Evolutionary conservation across 2,329 filamentous ascomycete species (phyloP).

Genomic region (Aspergillus sp.): DNA sequence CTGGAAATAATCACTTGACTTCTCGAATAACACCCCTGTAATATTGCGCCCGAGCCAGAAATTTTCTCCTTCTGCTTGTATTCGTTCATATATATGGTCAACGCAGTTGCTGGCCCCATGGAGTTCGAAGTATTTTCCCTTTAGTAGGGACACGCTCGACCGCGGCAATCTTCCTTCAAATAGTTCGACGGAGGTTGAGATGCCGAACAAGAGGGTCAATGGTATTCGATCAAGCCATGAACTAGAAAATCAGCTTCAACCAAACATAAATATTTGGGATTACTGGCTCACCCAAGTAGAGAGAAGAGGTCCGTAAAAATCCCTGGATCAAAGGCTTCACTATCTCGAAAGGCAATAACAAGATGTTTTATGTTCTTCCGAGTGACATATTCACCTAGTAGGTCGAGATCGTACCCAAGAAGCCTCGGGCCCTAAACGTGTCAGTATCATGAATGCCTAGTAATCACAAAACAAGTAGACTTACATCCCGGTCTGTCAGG

Average conservation of each 20-base stretch:
- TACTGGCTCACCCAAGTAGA: slow-evolving; percentile 44
- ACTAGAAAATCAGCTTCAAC: slow-evolving; percentile 36
- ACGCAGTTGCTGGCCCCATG: slow-evolving; percentile 49
- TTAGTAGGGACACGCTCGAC: slow-evolving; percentile 51
- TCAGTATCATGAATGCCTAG: neutral
- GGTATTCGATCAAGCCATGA: slow-evolving; percentile 63
- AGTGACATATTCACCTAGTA: slow-evolving; percentile 44
- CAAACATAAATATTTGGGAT: neutral
- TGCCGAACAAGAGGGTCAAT: slow-evolving; percentile 58
- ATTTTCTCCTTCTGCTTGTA: slow-evolving; percentile 37
- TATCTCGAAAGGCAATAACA: slow-evolving; percentile 46
- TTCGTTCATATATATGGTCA: slow-evolving; percentile 40
- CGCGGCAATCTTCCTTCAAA: slow-evolving; percentile 60
- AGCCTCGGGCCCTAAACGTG: slow-evolving; percentile 37
- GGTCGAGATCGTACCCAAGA: slow-evolving; percentile 47
- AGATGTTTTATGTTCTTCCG: slow-evolving; percentile 38
- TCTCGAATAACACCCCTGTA: slow-evolving; percentile 52
- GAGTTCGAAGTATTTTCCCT: slow-evolving; percentile 56
- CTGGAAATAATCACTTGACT: slow-evolving; percentile 60
- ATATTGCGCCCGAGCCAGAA: slow-evolving; percentile 57
- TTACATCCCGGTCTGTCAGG: slow-evolving; percentile 39
- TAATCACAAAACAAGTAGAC: neutral
- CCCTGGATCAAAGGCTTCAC: slow-evolving; percentile 47
- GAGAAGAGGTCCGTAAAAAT: slow-evolving; percentile 48
- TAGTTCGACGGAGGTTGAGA: slow-evolving; percentile 63